Base-by-base conservation (phyloP, 2,329 filamentous ascomycete genomes). In the Diplodia sapinea region DNA sequence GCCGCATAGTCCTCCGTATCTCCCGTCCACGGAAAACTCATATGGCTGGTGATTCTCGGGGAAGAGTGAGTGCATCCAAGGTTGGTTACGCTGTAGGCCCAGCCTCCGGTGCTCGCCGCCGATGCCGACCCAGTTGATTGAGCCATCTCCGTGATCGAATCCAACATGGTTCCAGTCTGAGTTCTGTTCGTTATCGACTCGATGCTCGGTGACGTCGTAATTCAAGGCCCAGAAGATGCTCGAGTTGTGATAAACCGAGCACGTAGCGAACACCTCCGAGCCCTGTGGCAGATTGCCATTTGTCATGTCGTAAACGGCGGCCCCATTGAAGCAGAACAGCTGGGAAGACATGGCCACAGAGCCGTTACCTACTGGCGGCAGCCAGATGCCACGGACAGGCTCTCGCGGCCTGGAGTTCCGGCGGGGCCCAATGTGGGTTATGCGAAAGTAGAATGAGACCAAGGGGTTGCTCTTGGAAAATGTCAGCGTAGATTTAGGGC, bases 1-100 rank as follows among this genome's bases (percentile, higher is more conserved):
- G 5, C 77, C 77, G 13, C 55, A 73, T 3, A 79, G 56, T 0
- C 71, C 75, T 9, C 75, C 75, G 26, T 71, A 71, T 9, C 29
- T 40, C 2, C 11, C 8, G 38, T 55, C 31, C 4, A 3, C 7
- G 2, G 43, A 38, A 7, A n/a, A 56, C 8, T 26, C 20, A 11
- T 23, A 4, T 2, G 56, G 56, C 7, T 63, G 65, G 29, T 63
- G 56, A 47, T 63, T 67, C 13, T 67, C 65, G 1, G 56, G 56
- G 26, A 67, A 55, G 7, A 67, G 57, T 33, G 59, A 36, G 11
- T 31, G 56, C 13, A 38, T 31, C 65, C 65, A 67, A 9, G 36
- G 33, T 5, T 61, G 65, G 1, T 36, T 9, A 1, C 43, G 36
- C 31, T 67, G 65, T 11, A 11, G 6, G 15, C 49, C 49, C 5